Evolutionary conservation across 83 land plant genomes (phyloP), one percentile per base, ranked within the genome.

Genomic region (Isoetes engelmannii): DNA sequence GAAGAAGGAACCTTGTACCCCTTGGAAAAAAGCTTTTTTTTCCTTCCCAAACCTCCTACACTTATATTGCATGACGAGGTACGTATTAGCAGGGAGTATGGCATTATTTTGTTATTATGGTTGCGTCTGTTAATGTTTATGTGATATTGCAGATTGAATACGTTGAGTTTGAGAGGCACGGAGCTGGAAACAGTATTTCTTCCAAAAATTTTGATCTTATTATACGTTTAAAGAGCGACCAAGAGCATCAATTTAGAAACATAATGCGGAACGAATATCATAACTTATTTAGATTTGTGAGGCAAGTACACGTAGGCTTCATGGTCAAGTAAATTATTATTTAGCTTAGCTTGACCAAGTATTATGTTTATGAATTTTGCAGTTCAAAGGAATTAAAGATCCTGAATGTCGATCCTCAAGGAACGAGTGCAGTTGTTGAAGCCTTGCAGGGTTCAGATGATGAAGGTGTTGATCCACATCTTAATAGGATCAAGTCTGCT

Each of bases 161-260:
- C 78, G 85, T 90, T 54, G 95, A 90, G 67, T 90, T 90, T 75
- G 88, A 90, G 76, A 77, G 95, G 66, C 91, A 90, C 78, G 88
- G 86, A 50, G 86, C 89, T 65, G 95, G 89, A 50, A 79, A 89
- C 55, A 90, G 85, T 74, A 80, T 85, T 69, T 79, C 84, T 6
- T 82, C 84, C 6, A 89, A 87, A 56, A 85, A 90, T 68, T 90
- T 90, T 75, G 95, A 90, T 69, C 86, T 90, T 18, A 77, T 87
- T 19, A 77, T 90, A 43, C 82, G 80, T 56, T 73, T 90, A 9
- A 87, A 87, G 55, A 85, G 75, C 63, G 95, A 85, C 10, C 91
- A 87, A 64, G 95, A 90, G 65, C 95, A 90, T 68, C 80, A 77
- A 5, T 90, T 90, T 59, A 74, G 95, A 21, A 90, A 90, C 51